Conservation (phyloP, 2,329 filamentous ascomycete genomes). For the Graphilbum sp. region DNA sequence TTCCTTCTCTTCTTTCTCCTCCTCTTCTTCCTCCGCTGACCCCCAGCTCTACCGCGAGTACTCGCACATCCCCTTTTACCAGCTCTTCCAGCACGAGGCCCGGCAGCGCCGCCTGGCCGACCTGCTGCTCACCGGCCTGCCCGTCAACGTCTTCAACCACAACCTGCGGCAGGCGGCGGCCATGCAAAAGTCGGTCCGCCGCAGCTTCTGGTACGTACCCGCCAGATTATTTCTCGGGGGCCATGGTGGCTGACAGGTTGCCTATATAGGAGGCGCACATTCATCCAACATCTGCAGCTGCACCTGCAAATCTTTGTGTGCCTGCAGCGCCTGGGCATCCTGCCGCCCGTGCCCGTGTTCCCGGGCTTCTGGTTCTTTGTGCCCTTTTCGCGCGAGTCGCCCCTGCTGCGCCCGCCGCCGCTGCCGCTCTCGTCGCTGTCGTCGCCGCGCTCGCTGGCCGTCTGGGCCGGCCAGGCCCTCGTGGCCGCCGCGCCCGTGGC, state of each 20-base stretch:
- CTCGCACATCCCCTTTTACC: constrained; percentile 30
- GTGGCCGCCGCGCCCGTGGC: constrained; percentile 30
- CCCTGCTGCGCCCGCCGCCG: constrained; percentile 31
- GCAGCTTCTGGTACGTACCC: constrained; percentile 12
- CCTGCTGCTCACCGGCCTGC: constrained; percentile 19
- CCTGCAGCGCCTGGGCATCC: constrained; percentile 33
- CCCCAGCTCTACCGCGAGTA: constrained; percentile 34
- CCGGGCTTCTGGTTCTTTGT: constrained; percentile 34
- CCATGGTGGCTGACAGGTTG: background rate
- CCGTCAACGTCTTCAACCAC: constrained; percentile 20
- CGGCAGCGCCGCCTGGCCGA: constrained; percentile 13
- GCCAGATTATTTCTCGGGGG: background rate
- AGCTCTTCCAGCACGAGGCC: constrained; percentile 23
- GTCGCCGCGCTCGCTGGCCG: constrained; percentile 19
- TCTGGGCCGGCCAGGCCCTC: constrained; percentile 26
- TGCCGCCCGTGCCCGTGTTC: constrained; percentile 23
- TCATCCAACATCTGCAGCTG: constrained; percentile 21
- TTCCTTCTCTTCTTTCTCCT: no score
- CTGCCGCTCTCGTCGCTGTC: constrained; percentile 22
- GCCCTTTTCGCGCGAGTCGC: constrained; percentile 32
- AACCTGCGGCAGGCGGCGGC: constrained; percentile 15
- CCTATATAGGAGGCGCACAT: constrained; percentile 7
- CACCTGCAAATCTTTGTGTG: constrained; percentile 37
- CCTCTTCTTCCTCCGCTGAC: background rate
- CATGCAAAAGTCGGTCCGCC: constrained; percentile 7